Evolutionary conservation across 225 moss, liverwort and hornwort species (phyloP).

Genomic region (Polytrichum formosum): DNA sequence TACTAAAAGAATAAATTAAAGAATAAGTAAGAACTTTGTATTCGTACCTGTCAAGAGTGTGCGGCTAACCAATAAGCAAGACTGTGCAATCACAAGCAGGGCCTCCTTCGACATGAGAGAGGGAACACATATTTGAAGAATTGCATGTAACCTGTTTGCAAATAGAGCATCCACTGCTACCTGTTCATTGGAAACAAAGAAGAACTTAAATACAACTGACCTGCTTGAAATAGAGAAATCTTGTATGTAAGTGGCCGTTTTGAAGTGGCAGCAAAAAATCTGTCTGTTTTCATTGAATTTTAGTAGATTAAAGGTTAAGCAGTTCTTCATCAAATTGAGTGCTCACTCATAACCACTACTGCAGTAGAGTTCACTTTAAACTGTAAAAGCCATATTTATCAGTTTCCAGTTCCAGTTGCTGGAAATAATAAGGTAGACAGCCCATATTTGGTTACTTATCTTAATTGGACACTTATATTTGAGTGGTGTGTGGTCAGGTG

Average conservation of each 20-base stretch:
- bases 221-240: neutral
- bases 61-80: slow-evolving; percentile 50
- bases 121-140: slow-evolving; percentile 36
- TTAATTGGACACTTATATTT: too few species aligned
- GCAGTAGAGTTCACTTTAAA: neutral
- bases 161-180: slow-evolving; percentile 42
- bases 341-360: neutral
- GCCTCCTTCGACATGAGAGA: slow-evolving; percentile 41
- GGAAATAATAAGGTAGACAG: neutral
- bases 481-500: too few species aligned
- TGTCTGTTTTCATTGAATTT: neutral
- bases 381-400: neutral
- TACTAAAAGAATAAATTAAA: too few species aligned
- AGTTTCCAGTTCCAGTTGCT: neutral
- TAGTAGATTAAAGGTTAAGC: neutral
- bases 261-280: neutral
- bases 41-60: slow-evolving; percentile 41
- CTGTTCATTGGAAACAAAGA: slow-evolving; percentile 10
- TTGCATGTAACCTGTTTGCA: slow-evolving; percentile 42
- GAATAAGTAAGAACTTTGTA: too few species aligned
- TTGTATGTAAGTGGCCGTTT: neutral
- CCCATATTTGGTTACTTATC: too few species aligned
- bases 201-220: neutral
- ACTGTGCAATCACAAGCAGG: slow-evolving; percentile 32
- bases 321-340: neutral